These are phyloP conservation scores for Elsinoe perseae DNA, from an alignment of 2,329 filamentous ascomycete species.

Conservation along the genomic window DNA sequence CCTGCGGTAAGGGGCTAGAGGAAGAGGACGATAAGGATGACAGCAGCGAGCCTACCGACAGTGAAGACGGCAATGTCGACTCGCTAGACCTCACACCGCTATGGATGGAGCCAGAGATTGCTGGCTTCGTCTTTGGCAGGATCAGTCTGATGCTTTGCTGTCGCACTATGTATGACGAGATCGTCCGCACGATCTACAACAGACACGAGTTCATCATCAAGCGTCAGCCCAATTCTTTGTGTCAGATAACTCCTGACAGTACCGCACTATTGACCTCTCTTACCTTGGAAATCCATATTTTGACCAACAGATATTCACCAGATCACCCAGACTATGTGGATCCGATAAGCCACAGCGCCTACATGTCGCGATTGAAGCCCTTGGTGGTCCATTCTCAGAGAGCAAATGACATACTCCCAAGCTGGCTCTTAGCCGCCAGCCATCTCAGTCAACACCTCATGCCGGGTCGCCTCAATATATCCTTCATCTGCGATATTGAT, in stretches of 20 bases:
- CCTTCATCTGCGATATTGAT: neutral
- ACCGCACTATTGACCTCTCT: neutral
- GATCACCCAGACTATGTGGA: neutral
- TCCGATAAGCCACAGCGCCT: neutral
- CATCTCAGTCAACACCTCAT: neutral
- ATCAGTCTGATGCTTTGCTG: constrained; percentile 13
- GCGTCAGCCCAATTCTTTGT: neutral
- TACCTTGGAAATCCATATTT: neutral
- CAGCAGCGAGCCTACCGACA: neutral
- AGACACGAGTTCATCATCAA: neutral
- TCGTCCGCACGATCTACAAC: neutral
- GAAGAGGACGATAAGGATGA: neutral
- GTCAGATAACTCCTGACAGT: neutral
- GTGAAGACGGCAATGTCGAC: neutral
- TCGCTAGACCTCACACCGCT: neutral
- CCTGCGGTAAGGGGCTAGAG: neutral
- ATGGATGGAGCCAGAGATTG: neutral
- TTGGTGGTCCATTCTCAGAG: neutral
- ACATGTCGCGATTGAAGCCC: neutral
- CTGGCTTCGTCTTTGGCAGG: neutral
- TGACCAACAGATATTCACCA: neutral
- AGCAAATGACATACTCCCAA: neutral
- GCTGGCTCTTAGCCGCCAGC: neutral
- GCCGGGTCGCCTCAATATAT: neutral
- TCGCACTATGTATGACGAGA: neutral